Base-by-base conservation (phyloP, 139 green algal species). In the Chlorella sp. region DNA sequence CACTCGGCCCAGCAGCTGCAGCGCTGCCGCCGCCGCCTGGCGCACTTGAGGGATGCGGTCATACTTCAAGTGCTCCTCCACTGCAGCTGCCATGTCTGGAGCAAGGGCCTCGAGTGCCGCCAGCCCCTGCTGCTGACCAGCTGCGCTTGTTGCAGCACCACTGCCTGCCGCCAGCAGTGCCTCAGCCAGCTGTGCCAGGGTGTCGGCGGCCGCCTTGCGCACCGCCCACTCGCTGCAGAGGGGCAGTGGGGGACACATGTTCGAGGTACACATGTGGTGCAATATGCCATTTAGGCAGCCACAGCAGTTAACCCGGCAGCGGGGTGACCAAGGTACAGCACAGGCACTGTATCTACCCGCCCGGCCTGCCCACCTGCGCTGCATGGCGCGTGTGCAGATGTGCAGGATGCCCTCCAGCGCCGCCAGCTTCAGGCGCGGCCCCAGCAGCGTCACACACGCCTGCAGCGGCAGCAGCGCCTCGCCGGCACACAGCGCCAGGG, bases 201-300 rank as follows among this genome's bases (percentile, higher is more conserved):
- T 79, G 51, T 85, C 81, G 20, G 68, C 70, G 7, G 81, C 81
- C 28, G 68, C 81, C 38, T 85, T 85, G 68, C 81, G 81, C 34
- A 85, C 81, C 38, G 79, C 69, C 81, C 81, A 85, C 68, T 85
- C 81, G n/a, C 68, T 83, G 77, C 77, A 72, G 16, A 16, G 20
- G 32, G 46, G 8, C 8, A 11, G 46, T 11, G 11, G 46, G 8
- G 46, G 8, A n/a, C n/a, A n/a, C 8, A 77, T 77, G 70, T 0
- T 5, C 9, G 22, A n/a, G 56, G 30, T 14, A 65, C 9, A 65
- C 56, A 65, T 20, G 22, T 30, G 56, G 22, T 65, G 9, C 56
- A n/a, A 4, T 4, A 65, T n/a, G 30, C 22, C 30, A 5, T 3
- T 24, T 16, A 65, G 56, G 56, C 56, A 65, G 56, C 56, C 56